Conservation (phyloP, 2,329 filamentous ascomycete genomes). For the Nemania serpens region DNA sequence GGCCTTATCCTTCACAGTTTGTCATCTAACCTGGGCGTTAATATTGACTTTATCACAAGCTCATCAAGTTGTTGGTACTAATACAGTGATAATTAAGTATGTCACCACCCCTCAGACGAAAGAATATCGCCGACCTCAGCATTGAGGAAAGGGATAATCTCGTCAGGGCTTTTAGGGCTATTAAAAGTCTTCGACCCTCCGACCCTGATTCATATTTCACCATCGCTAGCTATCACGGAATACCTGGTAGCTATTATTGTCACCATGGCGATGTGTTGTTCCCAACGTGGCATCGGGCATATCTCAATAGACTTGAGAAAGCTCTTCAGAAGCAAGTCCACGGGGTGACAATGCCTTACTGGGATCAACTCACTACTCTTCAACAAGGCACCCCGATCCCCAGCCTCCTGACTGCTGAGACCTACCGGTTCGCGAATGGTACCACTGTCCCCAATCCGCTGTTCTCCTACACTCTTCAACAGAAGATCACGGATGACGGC, state of each 20-base stretch:
- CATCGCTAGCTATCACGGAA: conserved; percentile 13
- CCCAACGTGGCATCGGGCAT: conserved; percentile 18
- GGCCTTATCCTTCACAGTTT: no score
- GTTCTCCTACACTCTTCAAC: conserved; percentile 9
- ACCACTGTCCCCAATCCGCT: conserved; percentile 11
- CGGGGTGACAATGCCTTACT: conserved; percentile 12
- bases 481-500: conserved; percentile 5
- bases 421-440: neutral
- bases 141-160: conserved; percentile 12
- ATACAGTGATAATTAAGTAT: neutral
- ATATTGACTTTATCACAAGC: no score
- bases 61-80: neutral
- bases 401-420: conserved; percentile 1
- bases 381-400: neutral
- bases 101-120: neutral
- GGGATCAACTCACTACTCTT: neutral
- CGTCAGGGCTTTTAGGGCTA: conserved; percentile 9
- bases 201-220: conserved; percentile 14
- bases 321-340: conserved; percentile 8
- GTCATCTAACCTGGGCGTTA: no score
- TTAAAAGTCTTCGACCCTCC: neutral
- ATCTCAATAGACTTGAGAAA: conserved; percentile 11
- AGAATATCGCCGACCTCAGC: conserved; percentile 4
- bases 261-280: conserved; percentile 19
- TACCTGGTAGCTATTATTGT: conserved; percentile 11